Evolutionary conservation across 257 asterid species (phyloP), one percentile per base, ranked within the genome.

Genomic region (Jaltomata sinuosa): DNA sequence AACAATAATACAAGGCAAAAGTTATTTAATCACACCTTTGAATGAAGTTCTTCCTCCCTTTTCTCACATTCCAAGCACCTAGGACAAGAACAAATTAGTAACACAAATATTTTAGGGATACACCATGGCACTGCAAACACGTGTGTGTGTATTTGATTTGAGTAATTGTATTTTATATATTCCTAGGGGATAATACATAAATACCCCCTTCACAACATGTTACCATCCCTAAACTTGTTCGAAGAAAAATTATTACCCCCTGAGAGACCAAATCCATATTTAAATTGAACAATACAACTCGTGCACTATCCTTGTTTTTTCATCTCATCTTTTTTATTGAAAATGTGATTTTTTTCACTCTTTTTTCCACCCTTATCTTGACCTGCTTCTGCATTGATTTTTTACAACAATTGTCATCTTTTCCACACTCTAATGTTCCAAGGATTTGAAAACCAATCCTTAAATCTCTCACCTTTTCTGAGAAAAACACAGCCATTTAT

Each of bases 11-110:
- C 14, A 21, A 76, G 42, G 34, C 61, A 16, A 68, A 68, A 25
- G 61, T 76, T 38, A 38, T 29, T 79, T 50, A 65, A 69, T 42
- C 89, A 94, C 98, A 96, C 99, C 98, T 91, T 94, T 82, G 71
- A 85, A 89, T 87, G 88, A 71, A 93, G 94, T 85, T 91, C 95
- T 87, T 85, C 89, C 81, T 86, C 92, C 40, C 71, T 87, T 89
- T 89, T 92, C 90, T 91, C 94, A 80, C 85, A 91, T 52, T 91
- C 93, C 88, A 81, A 79, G 89, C 95, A 92, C 83, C 99, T 96
- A 89, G 81, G 81, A 47, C 86, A 88, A 68, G 83, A 85, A 85
- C 79, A 27, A 88, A 85, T 32, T 62, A 64, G 36, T 52, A 81
- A 2, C 54, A 47, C 85, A 64, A 5, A 62, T 42, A 32, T 14